Base-by-base conservation (phyloP, 1,284 basidiomycete genomes). In the Ceraceosorus guamensis region DNA sequence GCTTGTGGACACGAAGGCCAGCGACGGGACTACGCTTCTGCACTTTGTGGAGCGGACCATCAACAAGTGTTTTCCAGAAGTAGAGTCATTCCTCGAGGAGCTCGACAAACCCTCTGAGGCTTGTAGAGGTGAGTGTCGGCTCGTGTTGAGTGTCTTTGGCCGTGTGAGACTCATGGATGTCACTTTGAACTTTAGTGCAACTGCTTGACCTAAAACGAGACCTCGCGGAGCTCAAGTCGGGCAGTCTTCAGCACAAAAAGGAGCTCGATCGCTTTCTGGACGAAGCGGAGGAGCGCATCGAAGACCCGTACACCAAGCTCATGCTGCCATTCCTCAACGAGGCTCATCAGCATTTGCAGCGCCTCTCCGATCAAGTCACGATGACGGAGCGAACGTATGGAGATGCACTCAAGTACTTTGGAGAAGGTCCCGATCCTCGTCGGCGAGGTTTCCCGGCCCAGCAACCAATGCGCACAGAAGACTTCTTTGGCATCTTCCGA, bases 1-100 rank as follows among this genome's bases (percentile, higher is more conserved):
- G 82, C 82, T 98, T 51, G 93, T 97, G 45, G 95, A 98, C 72
- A 98, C 93, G 3, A 98, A 98, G 78, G 95, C 92, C 2, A 65
- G 59, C 6, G 74, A 77, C 82, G 89, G 55, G 86, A 92, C 74
- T 88, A 98, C 93, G 0, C 81, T 98, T 44, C 81, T 98, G 6
- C 93, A 98, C 77, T 97, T 97, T 80, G 79, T 97, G 52, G 92
- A 97, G 74, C 82, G 87, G 52, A 93, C 90, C 0, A 85, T 98
- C 5, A 81, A 85, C 8, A 87, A 86, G 67, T 87, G 91, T 68
- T 97, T 97, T 79, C 86, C 86, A 8, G 82, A 87, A 41, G 89
- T 95, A 80, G 88, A 89, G 71, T 81, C 81, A 2, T 98, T 97
- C 77, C 76, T 96, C 47, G 87, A 91, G 6, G 93, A 98, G 78